Base-by-base conservation (phyloP, 164 flowering plant species). In the Houttuynia cordata region DNA sequence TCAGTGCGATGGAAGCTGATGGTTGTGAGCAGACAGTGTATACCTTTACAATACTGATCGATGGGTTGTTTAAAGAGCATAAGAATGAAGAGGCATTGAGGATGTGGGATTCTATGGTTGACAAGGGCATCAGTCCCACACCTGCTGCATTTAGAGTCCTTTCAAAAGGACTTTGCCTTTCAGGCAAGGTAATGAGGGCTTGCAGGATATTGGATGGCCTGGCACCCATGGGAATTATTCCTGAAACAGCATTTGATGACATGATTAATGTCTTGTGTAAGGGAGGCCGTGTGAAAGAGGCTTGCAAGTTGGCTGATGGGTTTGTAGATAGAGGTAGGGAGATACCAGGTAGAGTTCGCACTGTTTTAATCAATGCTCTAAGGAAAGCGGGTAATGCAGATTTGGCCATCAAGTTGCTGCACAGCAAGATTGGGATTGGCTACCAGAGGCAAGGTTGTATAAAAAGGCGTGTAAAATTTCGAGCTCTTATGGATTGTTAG, bases 261-360 rank as follows among this genome's bases (percentile, higher is more conserved):
- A 94, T 94, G 99, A 80, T 91, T 55, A 75, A 79, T 68, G 83
- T 78, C 21, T 58, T 94, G 79, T 86, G 96, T 66, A 94, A 82
- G 72, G 87, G 85, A 2, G 96, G 93, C 10, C 83, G 93, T 37
- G 19, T 86, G 24, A 73, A 78, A 68, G 81, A 94, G 74, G 99
- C 96, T 55, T 94, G 99, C 71, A 91, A 85, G 65, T 78, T 94
- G 80, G 99, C 93, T 41, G 99, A 94, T 80, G 95, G 97, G 22
- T 67, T 94, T 71, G 82, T 88, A 59, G 97, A 86, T 61, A 80
- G 99, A 64, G 97, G 92, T 19, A 77, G 95, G 56, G 99, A 94
- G 74, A 82, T 86, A 60, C 95, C 99, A 1, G 97, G 95, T 37
- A 80, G 70, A 67, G 74, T 88, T 24, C 87, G 97, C 0, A 86